Base-by-base conservation (phyloP, 2,329 filamentous ascomycete species). In the Diplodia scrobiculata region DNA sequence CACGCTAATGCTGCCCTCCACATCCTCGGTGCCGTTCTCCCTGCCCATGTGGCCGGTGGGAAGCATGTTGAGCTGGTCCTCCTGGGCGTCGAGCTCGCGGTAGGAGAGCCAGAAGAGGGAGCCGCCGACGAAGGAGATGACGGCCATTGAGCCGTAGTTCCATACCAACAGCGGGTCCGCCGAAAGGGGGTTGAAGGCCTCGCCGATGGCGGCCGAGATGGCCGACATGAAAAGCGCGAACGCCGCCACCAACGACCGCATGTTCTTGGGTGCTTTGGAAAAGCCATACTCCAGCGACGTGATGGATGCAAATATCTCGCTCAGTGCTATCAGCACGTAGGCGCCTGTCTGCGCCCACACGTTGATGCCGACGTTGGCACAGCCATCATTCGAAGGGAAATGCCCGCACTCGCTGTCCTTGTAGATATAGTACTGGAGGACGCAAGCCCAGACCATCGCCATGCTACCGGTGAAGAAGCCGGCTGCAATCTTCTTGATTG, bases 271-370 rank as follows among this genome's bases (percentile, higher is more conserved):
- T 0, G 89, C 89, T 76, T 91, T 90, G 72, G 87, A 90, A 77
- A 87, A 91, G 19, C 88, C 89, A 70, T 91, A 91, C 74, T 91
- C 89, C 11, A 90, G 83, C 68, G 86, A 86, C 0, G 88, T 89
- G 68, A 91, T 86, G 11, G 85, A 88, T 54, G 85, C 85, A 71
- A 88, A 85, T 66, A 88, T 87, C 73, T 89, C 86, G 0, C 84
- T 81, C 14, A 86, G 75, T 21, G 83, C 85, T 32, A 87, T 84
- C 54, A 87, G 80, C 5, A 81, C 74, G 70, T 85, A 84, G 38
- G 81, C 78, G 25, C 82, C 80, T 1, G 83, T 76, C 68, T 85
- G 82, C 66, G 81, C 78, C 72, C 83, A 84, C 47, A 87, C 84
- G 70, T 85, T 82, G 36, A 87, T 79, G 77, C 83, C 80, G 25